Base-by-base conservation (phyloP, 441 rosid genomes). In the Brassica hybrid region DNA sequence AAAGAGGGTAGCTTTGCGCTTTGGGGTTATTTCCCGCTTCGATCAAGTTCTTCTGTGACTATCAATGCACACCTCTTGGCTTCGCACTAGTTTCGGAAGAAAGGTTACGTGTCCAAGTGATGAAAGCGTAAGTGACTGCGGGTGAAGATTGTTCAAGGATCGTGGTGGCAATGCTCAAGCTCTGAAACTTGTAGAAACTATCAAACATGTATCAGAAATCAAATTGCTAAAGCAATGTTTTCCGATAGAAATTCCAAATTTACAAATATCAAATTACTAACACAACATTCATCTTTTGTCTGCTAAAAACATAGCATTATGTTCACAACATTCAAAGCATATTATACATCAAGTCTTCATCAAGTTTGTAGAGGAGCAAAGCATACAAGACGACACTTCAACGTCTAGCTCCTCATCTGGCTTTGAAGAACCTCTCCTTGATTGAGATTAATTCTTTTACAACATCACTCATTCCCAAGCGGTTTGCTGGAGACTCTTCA, bases 11-110 rank as follows among this genome's bases (percentile, higher is more conserved):
- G n/a, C n/a, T n/a, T n/a, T n/a, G n/a, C n/a, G n/a, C n/a, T n/a
- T n/a, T n/a, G n/a, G n/a, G n/a, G n/a, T n/a, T n/a, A n/a, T n/a
- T n/a, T n/a, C n/a, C n/a, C n/a, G n/a, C n/a, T n/a, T n/a, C n/a
- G n/a, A n/a, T n/a, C n/a, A n/a, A n/a, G n/a, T n/a, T n/a, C n/a
- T n/a, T 95, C 99, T 23, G 91, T 80, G 77, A 95, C 99, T 64
- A 94, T 82, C 76, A 90, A 82, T 36, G 98, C 27, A 23, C 94
- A 75, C 97, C 99, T 85, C 97, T 89, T 30, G 92, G 76, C 23
- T 85, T 82, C 0, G 8, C 76, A 56, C 17, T 70, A 18, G 32
- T 74, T 6, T 72, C 76, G 58, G 67, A 77, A 60, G 71, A 60
- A 11, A 25, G n/a, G n/a, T 71, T 70, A 14, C 21, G 30, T 16